Conservation (phyloP, 306 rosid species). For the Leucaena leucocephala region DNA sequence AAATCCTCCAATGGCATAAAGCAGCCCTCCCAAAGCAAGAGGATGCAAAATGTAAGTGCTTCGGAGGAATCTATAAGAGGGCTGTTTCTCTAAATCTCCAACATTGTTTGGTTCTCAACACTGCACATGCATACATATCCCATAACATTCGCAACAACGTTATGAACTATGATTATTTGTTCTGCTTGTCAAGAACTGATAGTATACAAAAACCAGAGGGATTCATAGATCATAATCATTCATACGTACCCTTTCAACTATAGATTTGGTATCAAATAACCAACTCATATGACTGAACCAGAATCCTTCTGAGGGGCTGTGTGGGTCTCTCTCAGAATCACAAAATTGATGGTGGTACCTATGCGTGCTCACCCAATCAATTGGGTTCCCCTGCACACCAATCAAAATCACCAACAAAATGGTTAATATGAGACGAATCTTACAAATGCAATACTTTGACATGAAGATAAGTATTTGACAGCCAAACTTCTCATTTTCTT, state of each 20-base stretch:
- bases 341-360: constrained; percentile 92
- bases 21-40: constrained; percentile 71
- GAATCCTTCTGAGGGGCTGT: constrained; percentile 90
- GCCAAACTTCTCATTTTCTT: background rate
- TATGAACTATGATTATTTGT: background rate
- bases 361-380: constrained; percentile 93
- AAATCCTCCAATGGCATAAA: constrained; percentile 74
- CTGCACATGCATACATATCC: constrained; percentile 48
- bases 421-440: background rate
- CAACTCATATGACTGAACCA: constrained; percentile 93
- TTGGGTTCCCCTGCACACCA: constrained; percentile 73
- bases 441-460: background rate
- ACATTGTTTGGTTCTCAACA: constrained; percentile 75
- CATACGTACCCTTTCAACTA: constrained; percentile 68
- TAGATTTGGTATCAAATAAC: constrained; percentile 71
- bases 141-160: background rate
- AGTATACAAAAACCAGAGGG: background rate
- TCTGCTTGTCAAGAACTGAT: background rate
- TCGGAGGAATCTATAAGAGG: constrained; percentile 66
- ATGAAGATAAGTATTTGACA: background rate
- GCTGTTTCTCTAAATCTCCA: constrained; percentile 77
- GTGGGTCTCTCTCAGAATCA: constrained; percentile 91
- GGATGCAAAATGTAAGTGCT: constrained; percentile 74
- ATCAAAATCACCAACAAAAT: background rate
- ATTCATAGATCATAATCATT: background rate